These are phyloP conservation scores for Ambrosia hybrid DNA, from an alignment of 140 eudicot genomes.

Conservation along the genomic window DNA sequence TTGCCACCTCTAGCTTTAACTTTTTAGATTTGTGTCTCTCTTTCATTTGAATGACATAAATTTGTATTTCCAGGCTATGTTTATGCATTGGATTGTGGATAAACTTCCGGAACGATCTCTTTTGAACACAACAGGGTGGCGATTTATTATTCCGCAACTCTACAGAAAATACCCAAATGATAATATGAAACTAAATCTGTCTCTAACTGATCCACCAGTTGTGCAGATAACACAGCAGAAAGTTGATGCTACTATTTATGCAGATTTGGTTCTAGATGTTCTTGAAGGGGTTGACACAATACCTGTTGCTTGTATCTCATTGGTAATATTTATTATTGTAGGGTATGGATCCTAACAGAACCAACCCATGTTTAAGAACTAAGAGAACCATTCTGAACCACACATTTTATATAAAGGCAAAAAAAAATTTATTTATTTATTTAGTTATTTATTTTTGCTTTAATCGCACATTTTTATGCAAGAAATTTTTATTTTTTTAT, in stretches of 20 bases:
- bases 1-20: neutral
- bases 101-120: conserved; percentile 69
- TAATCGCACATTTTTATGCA: too few species aligned
- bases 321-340: conserved; percentile 49
- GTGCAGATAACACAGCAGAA: conserved; percentile 43
- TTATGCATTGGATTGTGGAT: conserved; percentile 79
- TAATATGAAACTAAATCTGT: conserved; percentile 66
- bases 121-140: conserved; percentile 89
- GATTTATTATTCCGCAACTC: conserved; percentile 75
- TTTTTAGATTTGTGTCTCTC: neutral
- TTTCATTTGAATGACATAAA: conserved; percentile 14
- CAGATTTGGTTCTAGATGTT: conserved; percentile 73
- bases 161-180: conserved; percentile 71
- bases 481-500: too few species aligned
- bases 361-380: too few species aligned
- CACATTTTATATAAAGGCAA: too few species aligned
- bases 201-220: conserved; percentile 59
- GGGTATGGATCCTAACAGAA: too few species aligned
- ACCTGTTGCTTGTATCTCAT: conserved; percentile 73
- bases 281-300: conserved; percentile 44
- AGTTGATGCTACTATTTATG: conserved; percentile 47
- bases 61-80: conserved; percentile 52
- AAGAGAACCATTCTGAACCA: too few species aligned
- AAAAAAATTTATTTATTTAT: too few species aligned
- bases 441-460: too few species aligned